Conservation (phyloP, 805 yeast species). For the Nakazawaea siamensis region DNA sequence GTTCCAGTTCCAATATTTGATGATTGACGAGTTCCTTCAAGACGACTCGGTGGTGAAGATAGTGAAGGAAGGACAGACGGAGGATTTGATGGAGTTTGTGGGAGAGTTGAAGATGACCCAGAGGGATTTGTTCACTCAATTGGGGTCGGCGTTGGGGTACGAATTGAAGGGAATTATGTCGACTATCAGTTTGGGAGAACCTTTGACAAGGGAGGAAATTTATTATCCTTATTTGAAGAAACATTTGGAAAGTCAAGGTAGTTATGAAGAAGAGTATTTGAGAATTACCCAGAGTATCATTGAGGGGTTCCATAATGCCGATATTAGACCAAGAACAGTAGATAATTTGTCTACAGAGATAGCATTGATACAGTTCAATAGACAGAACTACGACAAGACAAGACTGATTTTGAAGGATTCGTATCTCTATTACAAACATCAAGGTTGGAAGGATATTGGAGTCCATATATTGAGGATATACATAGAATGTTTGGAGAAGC, state of each 20-base stretch:
- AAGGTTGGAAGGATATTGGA: conserved; percentile 74
- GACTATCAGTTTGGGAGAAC: conserved; percentile 9
- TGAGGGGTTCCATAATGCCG: conserved; percentile 40
- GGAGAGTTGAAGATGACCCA: conserved; percentile 44
- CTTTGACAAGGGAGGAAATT: conserved; percentile 2
- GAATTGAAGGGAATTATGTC: conserved; percentile 21
- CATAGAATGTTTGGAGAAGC: conserved; percentile 55
- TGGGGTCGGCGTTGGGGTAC: conserved; percentile 24
- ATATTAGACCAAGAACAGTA: conserved; percentile 50
- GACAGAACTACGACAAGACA: conserved; percentile 50
- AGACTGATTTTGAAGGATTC: conserved; percentile 57
- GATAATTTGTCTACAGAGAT: conserved; percentile 73
- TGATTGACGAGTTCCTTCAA: conserved; percentile 32
- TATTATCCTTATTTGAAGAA: conserved; percentile 14
- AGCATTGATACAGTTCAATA: conserved; percentile 59
- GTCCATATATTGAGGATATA: conserved; percentile 56
- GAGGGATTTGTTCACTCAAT: conserved; percentile 31
- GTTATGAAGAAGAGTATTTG: conserved; percentile 36
- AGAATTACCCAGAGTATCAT: conserved; percentile 49
- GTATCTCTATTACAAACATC: conserved; percentile 54
- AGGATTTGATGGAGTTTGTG: conserved; percentile 24
- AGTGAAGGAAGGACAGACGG: conserved; percentile 10
- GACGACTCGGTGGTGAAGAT: conserved; percentile 14
- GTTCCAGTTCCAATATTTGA: conserved; percentile 31
- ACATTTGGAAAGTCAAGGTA: conserved; percentile 22